Conservation (phyloP, 306 rosid genomes). For the Trifolium subterraneum region DNA sequence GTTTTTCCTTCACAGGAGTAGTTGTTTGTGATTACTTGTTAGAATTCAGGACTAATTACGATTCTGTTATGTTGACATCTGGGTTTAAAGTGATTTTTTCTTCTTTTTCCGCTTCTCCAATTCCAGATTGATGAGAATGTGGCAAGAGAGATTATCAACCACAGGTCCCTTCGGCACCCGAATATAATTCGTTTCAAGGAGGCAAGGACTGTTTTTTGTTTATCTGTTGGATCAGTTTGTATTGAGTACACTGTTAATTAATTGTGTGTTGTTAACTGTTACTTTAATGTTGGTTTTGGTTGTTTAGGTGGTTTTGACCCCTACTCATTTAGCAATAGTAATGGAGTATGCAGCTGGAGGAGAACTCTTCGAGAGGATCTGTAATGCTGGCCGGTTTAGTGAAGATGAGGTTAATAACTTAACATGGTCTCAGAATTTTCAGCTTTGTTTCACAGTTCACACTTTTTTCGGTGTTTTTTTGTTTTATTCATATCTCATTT, state of each 20-base stretch:
- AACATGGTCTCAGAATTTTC: conserved; percentile 18
- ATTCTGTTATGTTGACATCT: conserved; percentile 21
- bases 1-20: too few relatives aligned
- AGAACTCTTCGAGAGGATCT: conserved; percentile 76
- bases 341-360: conserved; percentile 90
- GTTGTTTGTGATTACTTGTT: background rate
- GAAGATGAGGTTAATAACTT: conserved; percentile 69
- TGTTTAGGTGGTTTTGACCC: conserved; percentile 72
- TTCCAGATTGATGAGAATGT: conserved; percentile 81
- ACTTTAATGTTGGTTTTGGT: conserved; percentile 25
- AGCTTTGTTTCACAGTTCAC: background rate
- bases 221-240: conserved; percentile 23
- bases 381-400: conserved; percentile 79
- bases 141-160: conserved; percentile 80
- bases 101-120: background rate
- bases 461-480: conserved; percentile 6
- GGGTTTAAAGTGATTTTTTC: background rate
- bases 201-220: conserved; percentile 47
- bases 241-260: background rate
- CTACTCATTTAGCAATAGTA: conserved; percentile 70
- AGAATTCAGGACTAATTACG: background rate
- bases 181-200: conserved; percentile 83
- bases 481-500: conserved; percentile 17
- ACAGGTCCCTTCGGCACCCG: conserved; percentile 79
- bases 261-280: background rate